Conservation (phyloP, 129 eudicot genomes). For the Escallonia herrerae region DNA sequence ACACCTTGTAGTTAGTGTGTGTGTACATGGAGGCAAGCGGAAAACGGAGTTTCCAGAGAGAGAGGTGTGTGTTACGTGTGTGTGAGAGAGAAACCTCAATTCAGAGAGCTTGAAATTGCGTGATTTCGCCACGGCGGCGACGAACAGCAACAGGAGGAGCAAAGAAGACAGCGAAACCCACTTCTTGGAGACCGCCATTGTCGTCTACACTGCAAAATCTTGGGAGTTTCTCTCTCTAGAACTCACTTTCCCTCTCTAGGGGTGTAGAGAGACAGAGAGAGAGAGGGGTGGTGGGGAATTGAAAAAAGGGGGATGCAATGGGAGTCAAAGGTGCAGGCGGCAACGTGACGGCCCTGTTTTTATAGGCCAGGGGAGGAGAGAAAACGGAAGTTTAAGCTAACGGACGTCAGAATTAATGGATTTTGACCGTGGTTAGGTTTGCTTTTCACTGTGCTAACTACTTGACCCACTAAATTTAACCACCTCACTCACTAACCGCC, state of each 20-base stretch:
- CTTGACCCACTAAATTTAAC: neutral
- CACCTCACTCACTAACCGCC: constrained; percentile 14
- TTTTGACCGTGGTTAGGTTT: constrained; percentile 9
- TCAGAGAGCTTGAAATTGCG: neutral
- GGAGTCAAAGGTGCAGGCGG: constrained; percentile 29
- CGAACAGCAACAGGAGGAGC: constrained; percentile 29
- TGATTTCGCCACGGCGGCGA: constrained; percentile 16
- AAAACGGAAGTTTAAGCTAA: neutral
- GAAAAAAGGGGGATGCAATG: constrained; percentile 3
- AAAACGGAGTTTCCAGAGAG: neutral
- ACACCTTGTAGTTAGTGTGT: neutral
- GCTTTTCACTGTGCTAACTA: too few relatives aligned
- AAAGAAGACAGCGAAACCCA: constrained; percentile 13
- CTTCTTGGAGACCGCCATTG: constrained; percentile 19
- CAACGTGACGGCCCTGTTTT: constrained; percentile 39
- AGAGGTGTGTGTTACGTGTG: neutral
- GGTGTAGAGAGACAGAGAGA: constrained; percentile 13
- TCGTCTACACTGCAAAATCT: neutral
- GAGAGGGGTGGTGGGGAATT: neutral
- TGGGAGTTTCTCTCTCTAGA: neutral
- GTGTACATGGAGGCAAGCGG: neutral
- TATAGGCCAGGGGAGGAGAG: constrained; percentile 29
- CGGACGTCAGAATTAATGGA: neutral
- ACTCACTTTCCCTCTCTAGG: constrained; percentile 5
- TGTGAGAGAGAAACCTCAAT: constrained; percentile 3